Evolutionary conservation across 2,329 filamentous ascomycete species (phyloP), one percentile per base, ranked within the genome.

Genomic region (Stachybotrys elegans): DNA sequence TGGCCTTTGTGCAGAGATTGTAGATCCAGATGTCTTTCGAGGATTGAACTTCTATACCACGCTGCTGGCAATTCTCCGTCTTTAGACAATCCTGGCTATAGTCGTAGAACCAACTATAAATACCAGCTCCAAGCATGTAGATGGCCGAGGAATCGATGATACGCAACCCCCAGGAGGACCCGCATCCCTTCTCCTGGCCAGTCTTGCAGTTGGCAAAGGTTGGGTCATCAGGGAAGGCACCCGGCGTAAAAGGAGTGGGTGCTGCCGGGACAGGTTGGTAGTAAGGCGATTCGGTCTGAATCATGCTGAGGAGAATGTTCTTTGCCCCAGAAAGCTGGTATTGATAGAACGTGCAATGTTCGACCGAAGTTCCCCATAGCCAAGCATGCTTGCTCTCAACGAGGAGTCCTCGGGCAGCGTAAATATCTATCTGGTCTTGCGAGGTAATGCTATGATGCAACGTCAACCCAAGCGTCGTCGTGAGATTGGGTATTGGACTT

Each of bases 61-160:
- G 16, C 11, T 48, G 46, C 37, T 56, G 48, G 44, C 51, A 56
- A 14, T 20, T 22, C 21, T 50, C 31, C 19, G 25, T 27, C 79
- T 6, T 4, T n/a, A 23, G 7, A 29, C 38, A 40, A 8, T 23
- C 38, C 12, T 80, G 82, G 61, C 78, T 75, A 44, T 87, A 87
- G 68, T 86, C 84, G 58, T 79, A 70, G 57, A 80, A 81, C 67
- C 80, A 81, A 42, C 67, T 73, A 64, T 81, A 81, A n/a, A 81
- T 58, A n/a, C 78, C 78, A 5, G 70, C 75, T 8, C 75, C 73
- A 50, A 73, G 78, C 50, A 79, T 59, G 52, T 66, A 70, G 16
- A 79, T 52, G 36, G 79, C 67, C 2, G 61, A 61, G 2, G 72
- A 76, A 48, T 75, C 67, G 43, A 73, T 57, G 22, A 83, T 64